Base-by-base conservation (phyloP, 495 filamentous ascomycete genomes). In the Penicillium lividum region DNA sequence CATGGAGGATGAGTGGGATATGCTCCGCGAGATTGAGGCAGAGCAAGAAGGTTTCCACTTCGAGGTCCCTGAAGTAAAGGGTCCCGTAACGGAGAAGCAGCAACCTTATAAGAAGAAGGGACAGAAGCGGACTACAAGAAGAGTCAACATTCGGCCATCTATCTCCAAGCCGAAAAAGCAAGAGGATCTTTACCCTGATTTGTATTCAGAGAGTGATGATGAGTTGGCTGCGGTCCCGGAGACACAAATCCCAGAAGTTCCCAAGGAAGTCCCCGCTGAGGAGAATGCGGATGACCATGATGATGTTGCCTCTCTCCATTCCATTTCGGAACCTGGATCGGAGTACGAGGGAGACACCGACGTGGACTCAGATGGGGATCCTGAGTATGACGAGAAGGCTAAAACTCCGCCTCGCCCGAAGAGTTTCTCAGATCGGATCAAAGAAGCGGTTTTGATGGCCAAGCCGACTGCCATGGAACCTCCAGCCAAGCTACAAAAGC, bases 51-150 rank as follows among this genome's bases (percentile, higher is more conserved):
- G 64, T 0, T 54, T 58, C 29, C 70, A 75, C 18, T 71, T 84
- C 33, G 63, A 84, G 7, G 84, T 87, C 10, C 76, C 82, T n/a
- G 87, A 90, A 58, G 89, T 82, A 61, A 87, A 91, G 57, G 54
- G 38, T 6, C 38, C 38, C 15, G 38, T 46, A 29, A 67, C 69
- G 2, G 74, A 78, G 10, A 80, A 83, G 0, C 64, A 83, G 18
- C 84, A 81, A 50, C 72, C 83, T 3, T 97, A 86, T 77, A 97
- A 96, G 77, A 98, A 98, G 81, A 91, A 88, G 72, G 93, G 93
- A 0, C 86, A 91, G 67, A 98, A 98, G 73, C 82, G 93, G 43
- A 91, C 89, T 34, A 96, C 93, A 3, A 79, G 89, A 51, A 72
- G 82, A 40, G 85, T 89, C n/a, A 89, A 83, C 40, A 93, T 96